Conservation (phyloP, 2,329 filamentous ascomycete genomes). For the Nannizziopsis arthrosporioides region DNA sequence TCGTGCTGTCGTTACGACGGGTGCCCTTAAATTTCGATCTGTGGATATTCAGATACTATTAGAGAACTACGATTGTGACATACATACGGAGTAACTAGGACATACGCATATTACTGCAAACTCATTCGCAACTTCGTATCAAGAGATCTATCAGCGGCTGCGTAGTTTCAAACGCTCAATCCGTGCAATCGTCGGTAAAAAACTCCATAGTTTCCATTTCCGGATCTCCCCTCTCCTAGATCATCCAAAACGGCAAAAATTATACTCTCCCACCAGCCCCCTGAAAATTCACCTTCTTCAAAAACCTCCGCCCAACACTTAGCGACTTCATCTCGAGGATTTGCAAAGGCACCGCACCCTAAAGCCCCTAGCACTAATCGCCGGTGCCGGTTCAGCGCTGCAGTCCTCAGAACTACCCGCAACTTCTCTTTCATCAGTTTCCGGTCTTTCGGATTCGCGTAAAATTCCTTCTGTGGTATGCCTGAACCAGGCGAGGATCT, state of each 20-base stretch:
- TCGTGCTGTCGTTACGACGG: too few species aligned
- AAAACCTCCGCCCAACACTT: constrained; percentile 52
- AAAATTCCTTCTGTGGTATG: constrained; percentile 24
- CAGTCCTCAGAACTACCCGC: constrained; percentile 48
- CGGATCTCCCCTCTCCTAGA: constrained; percentile 17
- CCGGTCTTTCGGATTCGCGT: constrained; percentile 36
- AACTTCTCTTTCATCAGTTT: constrained; percentile 52
- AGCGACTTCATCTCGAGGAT: constrained; percentile 52
- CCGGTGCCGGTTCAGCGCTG: constrained; percentile 45
- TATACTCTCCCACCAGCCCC: constrained; percentile 54
- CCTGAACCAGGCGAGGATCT: constrained; percentile 12
- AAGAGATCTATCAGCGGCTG: not conserved
- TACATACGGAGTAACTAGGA: not conserved
- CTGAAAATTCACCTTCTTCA: constrained; percentile 48
- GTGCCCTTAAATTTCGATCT: too few species aligned
- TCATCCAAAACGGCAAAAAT: constrained; percentile 51
- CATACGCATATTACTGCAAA: not conserved
- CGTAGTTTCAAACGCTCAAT: constrained; percentile 18
- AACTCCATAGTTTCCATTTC: constrained; percentile 24
- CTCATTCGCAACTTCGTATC: constrained; percentile 4
- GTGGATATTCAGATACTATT: too few species aligned
- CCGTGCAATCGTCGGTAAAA: constrained; percentile 24
- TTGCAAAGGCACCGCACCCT: constrained; percentile 56
- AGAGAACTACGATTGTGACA: too few species aligned
- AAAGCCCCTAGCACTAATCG: constrained; percentile 56